These are phyloP conservation scores for Podospora comata DNA, from an alignment of 495 filamentous ascomycete genomes.

Conservation along the genomic window DNA sequence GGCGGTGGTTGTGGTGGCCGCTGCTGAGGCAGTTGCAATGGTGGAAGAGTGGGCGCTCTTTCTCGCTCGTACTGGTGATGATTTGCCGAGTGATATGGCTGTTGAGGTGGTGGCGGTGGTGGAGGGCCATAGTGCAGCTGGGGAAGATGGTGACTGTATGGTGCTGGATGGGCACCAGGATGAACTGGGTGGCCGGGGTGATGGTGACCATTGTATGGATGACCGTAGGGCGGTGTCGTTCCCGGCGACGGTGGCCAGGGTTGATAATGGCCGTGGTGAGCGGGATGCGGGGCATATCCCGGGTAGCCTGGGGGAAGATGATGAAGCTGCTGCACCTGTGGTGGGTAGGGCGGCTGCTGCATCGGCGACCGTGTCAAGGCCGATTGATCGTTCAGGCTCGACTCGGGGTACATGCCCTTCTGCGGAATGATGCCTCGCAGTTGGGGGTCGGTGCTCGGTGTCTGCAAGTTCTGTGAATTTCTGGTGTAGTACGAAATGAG, in stretches of 20 bases:
- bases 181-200: conserved; percentile 5
- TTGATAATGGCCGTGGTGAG: conserved; percentile 14
- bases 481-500: conserved; percentile 96
- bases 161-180: not conserved
- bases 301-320: conserved; percentile 47
- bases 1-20: conserved; percentile 17
- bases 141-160: conserved; percentile 10
- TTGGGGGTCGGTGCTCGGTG: conserved; percentile 75
- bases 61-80: conserved; percentile 20
- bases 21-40: conserved; percentile 6
- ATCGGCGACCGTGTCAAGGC: conserved; percentile 48
- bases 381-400: conserved; percentile 82
- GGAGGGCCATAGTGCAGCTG: conserved; percentile 2
- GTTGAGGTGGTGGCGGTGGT: conserved; percentile 29
- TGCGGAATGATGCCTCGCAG: conserved; percentile 78
- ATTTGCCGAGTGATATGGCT: conserved; percentile 18
- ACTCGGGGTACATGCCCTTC: conserved; percentile 95
- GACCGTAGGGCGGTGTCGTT: too few species aligned
- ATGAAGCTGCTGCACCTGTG: conserved; percentile 38
- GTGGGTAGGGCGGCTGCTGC: conserved; percentile 40
- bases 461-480: conserved; percentile 64
- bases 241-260: conserved; percentile 15
- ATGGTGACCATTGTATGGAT: conserved; percentile 10
- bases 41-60: conserved; percentile 8
- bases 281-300: conserved; percentile 28